phyloP scores from a whole-genome alignment of 257 asterid species.

The Nicotiana noctiflora region DNA sequence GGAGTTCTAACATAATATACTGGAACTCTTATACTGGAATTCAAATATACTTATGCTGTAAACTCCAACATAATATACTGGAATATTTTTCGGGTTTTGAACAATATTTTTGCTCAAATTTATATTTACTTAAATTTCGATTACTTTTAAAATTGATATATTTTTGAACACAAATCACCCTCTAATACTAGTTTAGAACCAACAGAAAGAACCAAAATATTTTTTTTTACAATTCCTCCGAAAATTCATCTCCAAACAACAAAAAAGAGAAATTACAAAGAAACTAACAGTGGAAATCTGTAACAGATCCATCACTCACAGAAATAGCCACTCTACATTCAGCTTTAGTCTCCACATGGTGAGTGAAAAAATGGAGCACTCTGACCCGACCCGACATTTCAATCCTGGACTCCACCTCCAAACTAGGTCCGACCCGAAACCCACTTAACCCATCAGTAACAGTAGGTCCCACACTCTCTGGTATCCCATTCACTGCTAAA shows the following conservation, averaged over 20 bases:
- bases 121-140: too few species aligned
- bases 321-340: constrained; percentile 60
- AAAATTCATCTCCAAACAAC: not conserved
- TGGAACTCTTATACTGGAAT: too few species aligned
- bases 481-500: constrained; percentile 23
- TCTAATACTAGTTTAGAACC: too few species aligned
- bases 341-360: constrained; percentile 58
- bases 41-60: too few species aligned
- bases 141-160: too few species aligned
- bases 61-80: too few species aligned
- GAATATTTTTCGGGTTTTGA: too few species aligned
- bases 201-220: too few species aligned
- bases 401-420: constrained; percentile 77
- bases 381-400: constrained; percentile 81
- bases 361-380: constrained; percentile 56
- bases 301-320: constrained; percentile 70
- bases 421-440: constrained; percentile 46
- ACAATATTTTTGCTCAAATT: too few species aligned
- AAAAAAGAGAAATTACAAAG: not conserved
- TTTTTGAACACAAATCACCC: too few species aligned
- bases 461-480: constrained; percentile 38
- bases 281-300: constrained; percentile 61
- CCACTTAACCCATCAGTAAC: constrained; percentile 51
- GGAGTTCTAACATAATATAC: too few species aligned
- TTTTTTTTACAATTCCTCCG: not conserved